Conservation (phyloP, 441 rosid genomes). For the Euphorbia schlechtendalii region DNA sequence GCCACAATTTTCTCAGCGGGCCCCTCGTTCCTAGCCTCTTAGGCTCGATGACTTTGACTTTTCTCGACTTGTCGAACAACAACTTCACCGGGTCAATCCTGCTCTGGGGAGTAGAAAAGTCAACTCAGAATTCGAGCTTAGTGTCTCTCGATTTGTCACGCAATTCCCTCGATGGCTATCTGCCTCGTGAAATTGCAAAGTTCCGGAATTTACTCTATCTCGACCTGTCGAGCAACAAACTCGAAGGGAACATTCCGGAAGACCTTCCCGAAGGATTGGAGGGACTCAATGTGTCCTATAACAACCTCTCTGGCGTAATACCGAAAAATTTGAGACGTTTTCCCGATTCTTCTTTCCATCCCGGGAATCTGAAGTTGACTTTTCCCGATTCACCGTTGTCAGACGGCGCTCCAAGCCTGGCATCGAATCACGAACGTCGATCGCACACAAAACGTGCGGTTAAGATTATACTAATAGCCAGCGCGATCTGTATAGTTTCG, state of each 20-base stretch:
- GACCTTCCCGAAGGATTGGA: conserved; percentile 52
- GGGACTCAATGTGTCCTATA: conserved; percentile 61
- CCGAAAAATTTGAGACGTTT: conserved; percentile 55
- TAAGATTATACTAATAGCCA: conserved; percentile 48
- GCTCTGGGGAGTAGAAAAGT: conserved; percentile 34
- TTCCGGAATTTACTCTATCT: conserved; percentile 46
- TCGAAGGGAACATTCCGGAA: conserved; percentile 60
- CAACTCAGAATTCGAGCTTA: conserved; percentile 42
- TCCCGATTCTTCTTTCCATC: conserved; percentile 58
- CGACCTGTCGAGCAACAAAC: conserved; percentile 53
- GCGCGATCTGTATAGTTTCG: conserved; percentile 50
- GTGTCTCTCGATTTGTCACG: conserved; percentile 73
- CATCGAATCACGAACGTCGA: conserved; percentile 20
- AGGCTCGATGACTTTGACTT: conserved; percentile 42
- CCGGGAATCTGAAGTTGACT: conserved; percentile 55
- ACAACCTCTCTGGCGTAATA: conserved; percentile 60
- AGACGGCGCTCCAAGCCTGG: conserved; percentile 16
- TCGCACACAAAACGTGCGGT: conserved; percentile 35
- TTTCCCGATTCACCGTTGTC: conserved; percentile 28
- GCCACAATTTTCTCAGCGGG: conserved; percentile 62
- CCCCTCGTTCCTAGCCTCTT: conserved; percentile 51
- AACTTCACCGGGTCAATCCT: conserved; percentile 60
- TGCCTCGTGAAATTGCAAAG: conserved; percentile 57
- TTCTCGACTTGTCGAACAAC: conserved; percentile 67
- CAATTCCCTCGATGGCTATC: conserved; percentile 53